phyloP scores from a whole-genome alignment of 768 basidiomycete species.

The Hemileccinum rubropunctum region DNA sequence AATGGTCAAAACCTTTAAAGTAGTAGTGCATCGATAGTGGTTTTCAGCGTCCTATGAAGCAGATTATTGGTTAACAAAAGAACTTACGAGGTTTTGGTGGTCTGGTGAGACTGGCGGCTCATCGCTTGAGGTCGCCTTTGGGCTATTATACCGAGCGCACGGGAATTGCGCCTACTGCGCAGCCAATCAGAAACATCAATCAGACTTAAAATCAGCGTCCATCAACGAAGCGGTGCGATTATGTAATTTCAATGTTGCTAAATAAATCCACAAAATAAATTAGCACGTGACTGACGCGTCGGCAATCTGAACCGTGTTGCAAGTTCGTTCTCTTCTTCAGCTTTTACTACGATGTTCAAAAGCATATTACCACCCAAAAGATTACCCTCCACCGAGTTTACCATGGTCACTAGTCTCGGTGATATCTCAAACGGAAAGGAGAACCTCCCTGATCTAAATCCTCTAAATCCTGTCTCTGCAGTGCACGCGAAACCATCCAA shows the following conservation, averaged over 20 bases:
- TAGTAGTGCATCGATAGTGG: constrained; percentile 18
- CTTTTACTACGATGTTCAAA: constrained; percentile 63
- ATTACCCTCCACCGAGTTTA: constrained; percentile 65
- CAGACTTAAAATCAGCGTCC: constrained; percentile 13
- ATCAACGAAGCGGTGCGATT: constrained; percentile 9
- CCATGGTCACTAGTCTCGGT: constrained; percentile 57
- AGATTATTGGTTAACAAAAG: not conserved
- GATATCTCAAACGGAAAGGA: constrained; percentile 62
- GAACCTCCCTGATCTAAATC: constrained; percentile 63
- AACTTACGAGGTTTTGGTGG: constrained; percentile 1
- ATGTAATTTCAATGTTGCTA: constrained; percentile 13
- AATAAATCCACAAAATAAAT: constrained; percentile 26
- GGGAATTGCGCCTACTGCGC: constrained; percentile 26
- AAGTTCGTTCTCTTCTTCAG: not conserved
- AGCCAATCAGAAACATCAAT: constrained; percentile 16
- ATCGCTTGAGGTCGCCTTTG: not conserved
- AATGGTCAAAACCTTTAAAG: constrained; percentile 3
- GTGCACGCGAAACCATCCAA: constrained; percentile 31
- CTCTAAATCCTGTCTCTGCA: constrained; percentile 32
- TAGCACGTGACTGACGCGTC: constrained; percentile 33
- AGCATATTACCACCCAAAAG: constrained; percentile 72
- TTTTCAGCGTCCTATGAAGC: constrained; percentile 11
- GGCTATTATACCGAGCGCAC: constrained; percentile 30
- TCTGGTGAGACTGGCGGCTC: not conserved
- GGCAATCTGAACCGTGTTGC: constrained; percentile 30